Percentiles rank a stretch among this genome's conserved stretches.
Conservation (phyloP, 805 yeast genomes). For the Saccharomyces kudriavzevii region DNA sequence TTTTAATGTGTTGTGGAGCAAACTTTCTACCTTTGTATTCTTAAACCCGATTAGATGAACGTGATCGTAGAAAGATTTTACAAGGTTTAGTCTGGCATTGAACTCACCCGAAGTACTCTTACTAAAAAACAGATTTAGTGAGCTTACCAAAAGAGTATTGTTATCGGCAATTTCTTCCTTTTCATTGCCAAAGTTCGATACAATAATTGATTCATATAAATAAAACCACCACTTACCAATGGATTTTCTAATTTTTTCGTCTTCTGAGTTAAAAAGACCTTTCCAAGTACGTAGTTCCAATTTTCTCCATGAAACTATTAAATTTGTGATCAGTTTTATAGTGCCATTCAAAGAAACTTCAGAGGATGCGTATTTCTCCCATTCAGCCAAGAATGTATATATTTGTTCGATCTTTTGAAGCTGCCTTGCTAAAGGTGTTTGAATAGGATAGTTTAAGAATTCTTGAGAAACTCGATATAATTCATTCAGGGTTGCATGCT, state of each 20-base stretch:
- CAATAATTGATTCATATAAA: slow-evolving; percentile 69
- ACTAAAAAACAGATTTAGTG: slow-evolving; percentile 67
- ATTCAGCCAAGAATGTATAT: slow-evolving; percentile 73
- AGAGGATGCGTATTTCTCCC: slow-evolving; percentile 87
- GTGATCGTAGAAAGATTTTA: slow-evolving; percentile 59
- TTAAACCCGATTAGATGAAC: slow-evolving; percentile 28
- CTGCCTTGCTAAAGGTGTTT: slow-evolving; percentile 67
- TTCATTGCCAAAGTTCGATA: slow-evolving; percentile 33
- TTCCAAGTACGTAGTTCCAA: slow-evolving; percentile 84
- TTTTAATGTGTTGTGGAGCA: slow-evolving; percentile 35
- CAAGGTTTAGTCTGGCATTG: slow-evolving; percentile 45
- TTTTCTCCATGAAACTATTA: slow-evolving; percentile 87
- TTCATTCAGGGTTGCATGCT: slow-evolving; percentile 79
- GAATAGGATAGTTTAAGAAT: slow-evolving; percentile 50
- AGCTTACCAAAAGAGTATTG: slow-evolving; percentile 35
- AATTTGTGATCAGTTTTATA: slow-evolving; percentile 48
- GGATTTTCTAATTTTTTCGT: slow-evolving; percentile 35
- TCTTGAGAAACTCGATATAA: slow-evolving; percentile 58
- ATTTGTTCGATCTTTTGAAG: slow-evolving; percentile 81
- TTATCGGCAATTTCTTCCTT: slow-evolving; percentile 15
- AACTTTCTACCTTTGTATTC: slow-evolving; percentile 18
- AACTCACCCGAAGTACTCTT: slow-evolving; percentile 75
- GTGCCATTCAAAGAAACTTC: slow-evolving; percentile 56
- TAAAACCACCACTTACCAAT: slow-evolving; percentile 89
- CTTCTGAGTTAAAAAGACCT: slow-evolving; percentile 61